These are phyloP conservation scores for Fusarium falciforme DNA, from an alignment of 2,329 filamentous ascomycete species.

Conservation along the genomic window DNA sequence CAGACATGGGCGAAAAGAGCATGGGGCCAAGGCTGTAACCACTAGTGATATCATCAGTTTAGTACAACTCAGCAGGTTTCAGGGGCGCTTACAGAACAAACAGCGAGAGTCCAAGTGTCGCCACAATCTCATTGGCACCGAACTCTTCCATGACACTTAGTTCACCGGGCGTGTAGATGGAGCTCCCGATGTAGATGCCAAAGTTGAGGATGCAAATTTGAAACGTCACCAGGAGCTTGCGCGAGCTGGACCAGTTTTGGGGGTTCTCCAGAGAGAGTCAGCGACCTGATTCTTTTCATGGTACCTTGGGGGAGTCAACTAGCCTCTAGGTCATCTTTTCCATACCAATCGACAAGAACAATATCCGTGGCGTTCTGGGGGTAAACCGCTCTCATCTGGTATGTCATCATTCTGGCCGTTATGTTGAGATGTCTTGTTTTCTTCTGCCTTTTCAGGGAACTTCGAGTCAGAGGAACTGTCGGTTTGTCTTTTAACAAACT, in stretches of 20 bases:
- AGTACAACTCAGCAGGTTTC: background rate
- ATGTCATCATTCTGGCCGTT: background rate
- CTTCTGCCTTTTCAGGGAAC: background rate
- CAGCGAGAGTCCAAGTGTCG: background rate
- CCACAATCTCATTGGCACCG: constrained; percentile 1
- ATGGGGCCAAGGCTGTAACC: constrained; percentile 25
- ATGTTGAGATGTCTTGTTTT: background rate
- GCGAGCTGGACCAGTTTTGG: background rate
- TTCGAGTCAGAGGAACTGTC: background rate
- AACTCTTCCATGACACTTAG: constrained; percentile 2
- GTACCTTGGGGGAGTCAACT: background rate
- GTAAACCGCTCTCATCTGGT: background rate
- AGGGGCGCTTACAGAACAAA: background rate
- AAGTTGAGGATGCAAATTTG: constrained; percentile 17
- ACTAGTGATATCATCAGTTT: background rate
- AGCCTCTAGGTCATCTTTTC: background rate
- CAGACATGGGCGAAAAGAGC: constrained; percentile 32
- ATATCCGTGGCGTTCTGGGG: background rate
- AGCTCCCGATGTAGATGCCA: constrained; percentile 16
- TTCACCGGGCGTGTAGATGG: constrained; percentile 16
- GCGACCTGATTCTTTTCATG: background rate
- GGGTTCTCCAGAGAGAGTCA: background rate
- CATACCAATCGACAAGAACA: background rate
- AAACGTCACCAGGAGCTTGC: constrained; percentile 3
- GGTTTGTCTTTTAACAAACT: too few relatives aligned